Conservation (phyloP, 768 basidiomycete genomes). For the Amylocystis lapponica region DNA sequence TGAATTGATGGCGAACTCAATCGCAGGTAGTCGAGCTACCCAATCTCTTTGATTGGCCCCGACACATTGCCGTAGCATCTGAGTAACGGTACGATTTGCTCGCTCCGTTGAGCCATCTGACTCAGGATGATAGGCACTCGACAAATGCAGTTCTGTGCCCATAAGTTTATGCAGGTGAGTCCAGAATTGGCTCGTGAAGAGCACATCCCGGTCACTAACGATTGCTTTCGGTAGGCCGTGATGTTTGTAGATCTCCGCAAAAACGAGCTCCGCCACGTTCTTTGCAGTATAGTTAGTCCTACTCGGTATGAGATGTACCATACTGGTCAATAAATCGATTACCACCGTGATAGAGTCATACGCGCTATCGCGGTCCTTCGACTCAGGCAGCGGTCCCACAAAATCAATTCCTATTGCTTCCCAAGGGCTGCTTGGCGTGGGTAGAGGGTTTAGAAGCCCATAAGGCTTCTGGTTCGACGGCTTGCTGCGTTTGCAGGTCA, state of each 20-base stretch:
- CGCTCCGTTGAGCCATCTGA: slow-evolving; percentile 24
- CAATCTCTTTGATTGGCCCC: slow-evolving; percentile 21
- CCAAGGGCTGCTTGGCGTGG: slow-evolving; percentile 28
- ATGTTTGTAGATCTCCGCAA: slow-evolving; percentile 27
- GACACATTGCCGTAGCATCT: slow-evolving; percentile 12
- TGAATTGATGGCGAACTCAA: slow-evolving; percentile 35
- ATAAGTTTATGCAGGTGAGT: slow-evolving; percentile 10
- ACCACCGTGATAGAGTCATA: slow-evolving; percentile 21
- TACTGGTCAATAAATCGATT: slow-evolving; percentile 16
- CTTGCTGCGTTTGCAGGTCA: slow-evolving; percentile 17
- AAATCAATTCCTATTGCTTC: slow-evolving; percentile 37
- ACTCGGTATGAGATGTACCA: slow-evolving; percentile 25
- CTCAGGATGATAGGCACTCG: slow-evolving; percentile 26
- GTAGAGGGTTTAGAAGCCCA: slow-evolving; percentile 27
- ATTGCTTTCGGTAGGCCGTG: slow-evolving; percentile 29
- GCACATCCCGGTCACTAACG: slow-evolving; percentile 23
- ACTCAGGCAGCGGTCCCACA: slow-evolving; percentile 28
- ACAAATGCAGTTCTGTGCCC: slow-evolving; percentile 18
- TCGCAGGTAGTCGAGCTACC: slow-evolving; percentile 24
- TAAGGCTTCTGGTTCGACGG: slow-evolving; percentile 13
- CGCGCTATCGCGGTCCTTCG: slow-evolving; percentile 16
- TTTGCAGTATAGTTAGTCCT: slow-evolving; percentile 21
- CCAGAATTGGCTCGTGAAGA: slow-evolving; percentile 36
- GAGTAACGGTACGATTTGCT: slow-evolving; percentile 12
- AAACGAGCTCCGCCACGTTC: slow-evolving; percentile 31